Evolutionary conservation across 805 yeast genomes (phyloP), one percentile per base, ranked within the genome.

Genomic region (Kodamaea fukazawae): DNA sequence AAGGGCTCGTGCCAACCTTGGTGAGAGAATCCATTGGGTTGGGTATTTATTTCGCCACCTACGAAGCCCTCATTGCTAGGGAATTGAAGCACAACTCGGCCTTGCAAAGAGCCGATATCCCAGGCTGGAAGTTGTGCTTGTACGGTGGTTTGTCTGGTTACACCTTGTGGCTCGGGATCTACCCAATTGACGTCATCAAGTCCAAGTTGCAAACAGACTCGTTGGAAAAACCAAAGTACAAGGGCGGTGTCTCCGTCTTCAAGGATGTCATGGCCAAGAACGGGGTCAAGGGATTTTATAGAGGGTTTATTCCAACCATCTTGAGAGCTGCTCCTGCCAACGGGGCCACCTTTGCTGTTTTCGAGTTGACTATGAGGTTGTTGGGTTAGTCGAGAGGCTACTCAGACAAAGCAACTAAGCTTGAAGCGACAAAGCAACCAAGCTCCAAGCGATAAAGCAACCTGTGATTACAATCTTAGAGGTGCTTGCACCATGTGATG

Each of bases 21-120:
- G 91, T 95, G 22, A 79, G 99, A 62, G 99, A 91, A 59, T 96
- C 97, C 3, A 96, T 97, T 1, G 99, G 99, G 1, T 84, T 93
- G 23, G 98, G 97, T 0, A 72, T 88, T 22, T 91, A 91, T 65
- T 93, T 93, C 65, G 65, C 90, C 46, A 81, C 96, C 1, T 95
- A 88, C 56, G 99, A 93, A 65, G 93, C 90, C 7, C 69, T 93
- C 48, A 81, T 93, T 36, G 79, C 83, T 41, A 67, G 71, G 31
- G 89, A 85, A 46, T 73, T 78, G 64, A 63, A 60, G n/a, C 47
- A 55, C 9, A 65, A 73, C 38, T 36, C 42, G 8, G 56, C 67
- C 5, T 53, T 76, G 8, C 49, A 63, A 16, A 76, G 99, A 59
- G 60, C 63, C n/a, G 88, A 89, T 27, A 79, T 93, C 23, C 89